Evolutionary conservation across 768 basidiomycete species (phyloP), one percentile per base, ranked within the genome.

Genomic region (Rhizopogon vesiculosus): DNA sequence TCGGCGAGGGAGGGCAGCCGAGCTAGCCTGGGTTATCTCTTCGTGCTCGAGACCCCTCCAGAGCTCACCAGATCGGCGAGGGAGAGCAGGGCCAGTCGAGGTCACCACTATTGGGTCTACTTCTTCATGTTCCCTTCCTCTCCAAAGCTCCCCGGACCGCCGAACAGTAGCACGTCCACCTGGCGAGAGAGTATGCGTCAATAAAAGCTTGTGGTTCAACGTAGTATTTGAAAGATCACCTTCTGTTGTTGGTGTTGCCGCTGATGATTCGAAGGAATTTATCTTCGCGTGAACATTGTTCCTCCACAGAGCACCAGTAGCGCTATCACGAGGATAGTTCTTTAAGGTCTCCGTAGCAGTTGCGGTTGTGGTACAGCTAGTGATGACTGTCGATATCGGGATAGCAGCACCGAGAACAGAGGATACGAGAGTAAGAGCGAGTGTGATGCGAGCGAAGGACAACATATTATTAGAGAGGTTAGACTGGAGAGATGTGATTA

Each of bases 371-470:
- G 31, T 33, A 33, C 31, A 33, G 31, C 9, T 33, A 10, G 31
- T 33, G 31, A 2, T 12, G 2, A 25, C 38, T 31, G 53, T 52
- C 1, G 29, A 4, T 19, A 42, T 10, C 31, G 65, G 53, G 16
- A 64, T 31, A 2, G 56, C 45, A 25, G 49, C 64, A 49, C 60
- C 54, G 39, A 66, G 44, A n/a, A 56, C 52, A 50, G 56, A 40
- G 9, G 60, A 62, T 51, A 53, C 48, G 15, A 62, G 29, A 22
- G 42, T 45, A 35, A 49, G 48, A 49, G 48, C 35, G 5, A 49
- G 7, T 16, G 48, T 39, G 35, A 49, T 38, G 48, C 48, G 35
- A 16, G 19, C 8, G 9, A 38, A 38, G 10, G 48, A 9, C 15
- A 38, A 38, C 48, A 49, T 49, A 2, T 9, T 38, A 16, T 16